Conservation (phyloP, 495 filamentous ascomycete genomes). For the Pseudoneurospora amorphoporcata region DNA sequence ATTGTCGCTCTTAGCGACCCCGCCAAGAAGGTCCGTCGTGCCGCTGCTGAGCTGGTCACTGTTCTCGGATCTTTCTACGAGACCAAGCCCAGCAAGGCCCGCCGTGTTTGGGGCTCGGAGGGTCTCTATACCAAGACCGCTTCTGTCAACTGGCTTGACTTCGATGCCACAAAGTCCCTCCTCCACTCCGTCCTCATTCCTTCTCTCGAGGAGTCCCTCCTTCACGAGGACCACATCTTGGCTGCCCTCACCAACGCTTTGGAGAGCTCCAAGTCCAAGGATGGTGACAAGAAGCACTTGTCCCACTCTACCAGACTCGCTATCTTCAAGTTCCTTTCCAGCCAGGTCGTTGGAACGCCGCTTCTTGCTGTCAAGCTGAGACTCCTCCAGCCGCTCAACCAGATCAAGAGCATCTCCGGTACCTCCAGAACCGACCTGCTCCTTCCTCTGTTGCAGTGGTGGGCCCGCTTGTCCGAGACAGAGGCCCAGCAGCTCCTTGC, state of each 20-base stretch:
- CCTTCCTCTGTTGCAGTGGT: conserved; percentile 55
- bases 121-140: conserved; percentile 41
- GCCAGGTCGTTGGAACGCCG: conserved; percentile 59
- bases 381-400: conserved; percentile 60
- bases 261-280: conserved; percentile 33
- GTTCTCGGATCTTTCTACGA: conserved; percentile 28
- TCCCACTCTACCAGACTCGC: conserved; percentile 54
- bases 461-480: conserved; percentile 41
- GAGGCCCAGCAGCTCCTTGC: conserved; percentile 24
- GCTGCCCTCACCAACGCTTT: conserved; percentile 48
- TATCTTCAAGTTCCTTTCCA: conserved; percentile 64
- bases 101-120: conserved; percentile 24
- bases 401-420: conserved; percentile 54
- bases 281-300: conserved; percentile 40
- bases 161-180: conserved; percentile 46
- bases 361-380: conserved; percentile 54
- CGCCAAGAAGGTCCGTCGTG: conserved; percentile 59
- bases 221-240: conserved; percentile 57
- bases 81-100: conserved; percentile 6
- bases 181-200: conserved; percentile 55
- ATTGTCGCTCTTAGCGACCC: conserved; percentile 64
- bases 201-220: conserved; percentile 68
- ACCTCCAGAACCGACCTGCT: conserved; percentile 59
- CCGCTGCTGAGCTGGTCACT: conserved; percentile 55
- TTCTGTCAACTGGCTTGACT: conserved; percentile 47